Percentiles rank a stretch among this genome's conserved stretches.
Conservation (phyloP, 345 rosid genomes). For the Lumnitzera racemosa region DNA sequence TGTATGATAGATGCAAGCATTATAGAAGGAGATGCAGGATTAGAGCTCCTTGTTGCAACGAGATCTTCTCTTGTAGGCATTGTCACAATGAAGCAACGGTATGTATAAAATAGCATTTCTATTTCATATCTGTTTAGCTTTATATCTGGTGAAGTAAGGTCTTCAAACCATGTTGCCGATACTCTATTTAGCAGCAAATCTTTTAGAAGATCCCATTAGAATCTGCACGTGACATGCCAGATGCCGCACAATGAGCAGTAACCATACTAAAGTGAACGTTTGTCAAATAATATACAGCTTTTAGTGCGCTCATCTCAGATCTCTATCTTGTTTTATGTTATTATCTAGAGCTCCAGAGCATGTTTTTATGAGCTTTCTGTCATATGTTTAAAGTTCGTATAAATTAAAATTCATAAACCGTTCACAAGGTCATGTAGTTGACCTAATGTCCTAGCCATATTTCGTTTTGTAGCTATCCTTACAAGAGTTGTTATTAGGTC, state of each 20-base stretch:
- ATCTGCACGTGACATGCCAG: too few species aligned
- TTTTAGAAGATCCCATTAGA: too few species aligned
- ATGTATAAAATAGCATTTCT: conserved; percentile 1
- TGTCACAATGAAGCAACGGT: conserved; percentile 90
- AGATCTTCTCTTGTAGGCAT: conserved; percentile 84
- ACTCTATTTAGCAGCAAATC: too few species aligned
- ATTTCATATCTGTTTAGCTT: neutral
- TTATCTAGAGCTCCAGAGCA: too few species aligned
- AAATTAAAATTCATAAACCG: too few species aligned
- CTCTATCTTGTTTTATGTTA: too few species aligned
- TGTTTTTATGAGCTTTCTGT: too few species aligned
- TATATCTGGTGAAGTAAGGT: neutral
- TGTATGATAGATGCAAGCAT: conserved; percentile 67
- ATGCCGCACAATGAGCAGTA: too few species aligned
- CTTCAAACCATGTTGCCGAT: neutral
- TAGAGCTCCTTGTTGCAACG: conserved; percentile 95
- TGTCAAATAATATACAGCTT: too few species aligned
- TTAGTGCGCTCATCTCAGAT: too few species aligned
- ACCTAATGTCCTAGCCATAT: neutral
- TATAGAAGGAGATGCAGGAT: conserved; percentile 88
- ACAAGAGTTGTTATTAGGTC: neutral
- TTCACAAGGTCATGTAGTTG: neutral
- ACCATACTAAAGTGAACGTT: too few species aligned
- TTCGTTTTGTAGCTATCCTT: conserved; percentile 1
- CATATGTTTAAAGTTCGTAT: too few species aligned